phyloP scores from a whole-genome alignment of 768 basidiomycete genomes.

The Tricholoma furcatifolium region DNA sequence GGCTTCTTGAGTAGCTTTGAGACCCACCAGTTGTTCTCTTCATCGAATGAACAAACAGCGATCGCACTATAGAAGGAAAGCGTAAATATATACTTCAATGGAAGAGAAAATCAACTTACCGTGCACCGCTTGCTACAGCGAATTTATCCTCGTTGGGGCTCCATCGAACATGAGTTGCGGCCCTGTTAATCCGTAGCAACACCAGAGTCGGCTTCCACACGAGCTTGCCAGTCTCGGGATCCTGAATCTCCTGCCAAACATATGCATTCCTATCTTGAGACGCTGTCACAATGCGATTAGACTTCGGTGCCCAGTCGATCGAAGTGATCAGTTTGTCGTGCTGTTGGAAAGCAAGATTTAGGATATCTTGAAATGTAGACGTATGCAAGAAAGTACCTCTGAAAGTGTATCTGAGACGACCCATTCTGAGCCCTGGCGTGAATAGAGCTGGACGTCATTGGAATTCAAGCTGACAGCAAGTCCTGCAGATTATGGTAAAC shows the following conservation, averaged over 20 bases:
- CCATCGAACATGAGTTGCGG: constrained; percentile 95
- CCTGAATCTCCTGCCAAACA: constrained; percentile 87
- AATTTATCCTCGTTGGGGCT: constrained; percentile 98
- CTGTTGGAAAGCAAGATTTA: constrained; percentile 37
- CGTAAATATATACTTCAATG: background rate
- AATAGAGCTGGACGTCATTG: constrained; percentile 83
- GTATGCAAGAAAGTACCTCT: constrained; percentile 53
- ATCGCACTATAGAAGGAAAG: constrained; percentile 64
- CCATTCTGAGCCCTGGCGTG: constrained; percentile 68
- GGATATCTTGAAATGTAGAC: background rate
- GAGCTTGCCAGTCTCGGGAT: constrained; percentile 66
- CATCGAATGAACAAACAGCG: constrained; percentile 94
- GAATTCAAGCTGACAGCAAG: constrained; percentile 89
- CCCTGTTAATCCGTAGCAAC: constrained; percentile 89
- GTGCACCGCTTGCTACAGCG: constrained; percentile 94
- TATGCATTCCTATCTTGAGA: constrained; percentile 99
- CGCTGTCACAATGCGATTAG: constrained; percentile 97
- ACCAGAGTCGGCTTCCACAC: constrained; percentile 98
- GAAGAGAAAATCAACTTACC: constrained; percentile 44
- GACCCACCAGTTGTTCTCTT: constrained; percentile 99
- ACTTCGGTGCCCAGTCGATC: constrained; percentile 97
- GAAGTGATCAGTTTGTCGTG: constrained; percentile 98
- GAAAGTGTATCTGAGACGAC: constrained; percentile 70
- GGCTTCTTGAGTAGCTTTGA: constrained; percentile 97
- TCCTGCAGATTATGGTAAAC: constrained; percentile 49